These are phyloP conservation scores for Phytophthora tentaculata DNA, from an alignment of 352 stramenopile species.

Conservation along the genomic window DNA sequence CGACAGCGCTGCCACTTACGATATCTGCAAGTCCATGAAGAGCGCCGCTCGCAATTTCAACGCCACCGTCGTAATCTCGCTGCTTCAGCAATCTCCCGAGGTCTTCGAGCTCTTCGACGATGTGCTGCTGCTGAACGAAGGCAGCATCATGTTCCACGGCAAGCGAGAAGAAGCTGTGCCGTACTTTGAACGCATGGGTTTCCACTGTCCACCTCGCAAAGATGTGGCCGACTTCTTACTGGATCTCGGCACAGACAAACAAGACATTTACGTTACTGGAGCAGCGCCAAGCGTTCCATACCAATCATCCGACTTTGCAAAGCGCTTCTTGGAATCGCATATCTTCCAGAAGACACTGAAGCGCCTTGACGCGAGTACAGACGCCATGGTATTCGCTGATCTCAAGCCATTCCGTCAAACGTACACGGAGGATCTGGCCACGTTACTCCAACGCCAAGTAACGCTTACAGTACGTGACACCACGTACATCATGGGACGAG, in stretches of 20 bases:
- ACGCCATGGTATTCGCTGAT: slow-evolving; percentile 28
- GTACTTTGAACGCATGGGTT: slow-evolving; percentile 64
- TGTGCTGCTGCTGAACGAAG: slow-evolving; percentile 58
- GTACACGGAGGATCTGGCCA: slow-evolving; percentile 49
- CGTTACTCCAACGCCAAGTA: slow-evolving; percentile 61
- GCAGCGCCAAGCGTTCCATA: slow-evolving; percentile 32
- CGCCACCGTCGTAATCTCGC: slow-evolving; percentile 50
- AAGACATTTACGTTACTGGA: slow-evolving; percentile 20
- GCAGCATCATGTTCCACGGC: slow-evolving; percentile 61
- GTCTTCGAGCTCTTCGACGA: slow-evolving; percentile 69
- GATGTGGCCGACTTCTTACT: slow-evolving; percentile 32
- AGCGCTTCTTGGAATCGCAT: slow-evolving; percentile 47
- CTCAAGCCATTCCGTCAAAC: slow-evolving; percentile 50
- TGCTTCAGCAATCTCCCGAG: slow-evolving; percentile 54
- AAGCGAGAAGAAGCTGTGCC: slow-evolving; percentile 42
- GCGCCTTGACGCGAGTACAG: slow-evolving; percentile 35
- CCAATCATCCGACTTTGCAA: slow-evolving; percentile 48
- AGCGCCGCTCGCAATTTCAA: slow-evolving; percentile 56
- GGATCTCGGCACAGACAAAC: slow-evolving; percentile 31
- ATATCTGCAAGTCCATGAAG: slow-evolving; percentile 88
- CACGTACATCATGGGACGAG: slow-evolving; percentile 51
- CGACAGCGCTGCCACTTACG: slow-evolving; percentile 42
- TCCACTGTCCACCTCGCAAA: slow-evolving; percentile 38
- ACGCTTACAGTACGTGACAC: slow-evolving; percentile 69
- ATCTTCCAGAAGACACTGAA: slow-evolving; percentile 57